phyloP scores from a whole-genome alignment of 2,329 filamentous ascomycete genomes.

The Stagonosporopsis rhizophila region DNA sequence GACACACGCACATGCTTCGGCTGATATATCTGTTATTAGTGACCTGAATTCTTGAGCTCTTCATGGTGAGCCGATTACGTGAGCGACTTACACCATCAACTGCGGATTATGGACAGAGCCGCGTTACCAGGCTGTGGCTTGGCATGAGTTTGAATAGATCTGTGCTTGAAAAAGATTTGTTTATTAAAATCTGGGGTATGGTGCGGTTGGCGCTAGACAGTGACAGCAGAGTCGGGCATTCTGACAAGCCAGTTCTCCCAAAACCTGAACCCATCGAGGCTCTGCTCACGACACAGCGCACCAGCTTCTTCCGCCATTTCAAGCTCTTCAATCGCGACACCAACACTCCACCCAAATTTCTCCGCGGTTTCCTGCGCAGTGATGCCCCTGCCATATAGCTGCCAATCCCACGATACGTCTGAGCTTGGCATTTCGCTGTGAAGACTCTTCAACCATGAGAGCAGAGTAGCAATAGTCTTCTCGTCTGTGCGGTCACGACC shows the following conservation, averaged over 20 bases:
- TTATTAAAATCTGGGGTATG: background rate
- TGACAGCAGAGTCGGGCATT: conserved; percentile 11
- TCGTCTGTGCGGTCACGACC: conserved; percentile 87
- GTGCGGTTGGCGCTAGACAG: background rate
- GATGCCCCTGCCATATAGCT: conserved; percentile 79
- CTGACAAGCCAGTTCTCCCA: conserved; percentile 75
- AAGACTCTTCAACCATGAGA: conserved; percentile 78
- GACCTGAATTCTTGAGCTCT: too few species aligned
- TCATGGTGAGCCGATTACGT: background rate
- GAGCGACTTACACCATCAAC: background rate
- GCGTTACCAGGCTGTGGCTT: background rate
- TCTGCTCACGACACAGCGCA: conserved; percentile 86
- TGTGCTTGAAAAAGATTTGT: background rate
- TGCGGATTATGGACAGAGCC: background rate
- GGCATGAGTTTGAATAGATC: background rate
- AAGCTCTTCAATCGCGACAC: conserved; percentile 91
- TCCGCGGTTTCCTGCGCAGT: conserved; percentile 90
- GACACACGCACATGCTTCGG: background rate
- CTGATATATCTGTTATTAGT: too few species aligned
- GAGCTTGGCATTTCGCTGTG: conserved; percentile 69
- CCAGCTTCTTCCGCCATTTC: conserved; percentile 97
- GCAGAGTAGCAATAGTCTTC: conserved; percentile 78
- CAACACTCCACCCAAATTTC: conserved; percentile 94
- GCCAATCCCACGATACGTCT: conserved; percentile 78
- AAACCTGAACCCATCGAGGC: conserved; percentile 88